Base-by-base conservation (phyloP, 78 protist genomes). In the Pelomyxa schiedti region DNA sequence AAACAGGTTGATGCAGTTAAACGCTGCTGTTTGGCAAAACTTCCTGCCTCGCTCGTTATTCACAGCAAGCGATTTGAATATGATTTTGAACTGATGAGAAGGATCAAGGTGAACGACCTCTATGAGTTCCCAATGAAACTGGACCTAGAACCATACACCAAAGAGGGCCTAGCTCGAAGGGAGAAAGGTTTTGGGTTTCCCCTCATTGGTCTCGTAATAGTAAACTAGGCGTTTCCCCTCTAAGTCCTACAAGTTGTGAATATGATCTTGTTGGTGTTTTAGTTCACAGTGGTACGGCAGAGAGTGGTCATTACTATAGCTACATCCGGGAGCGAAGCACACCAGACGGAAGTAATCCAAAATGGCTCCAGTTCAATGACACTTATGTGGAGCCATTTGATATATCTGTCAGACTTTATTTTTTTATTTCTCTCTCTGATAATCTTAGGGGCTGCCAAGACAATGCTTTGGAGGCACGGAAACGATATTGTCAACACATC, bases 281-380 rank as follows among this genome's bases (percentile, higher is more conserved):
- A 8, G 87, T 92, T 6, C 96, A 92, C 78, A 72, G 84, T 37
- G 96, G 96, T 29, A 91, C 94, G 1, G 82, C 94, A 1, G 96
- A 92, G 39, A 83, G 86, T 1, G 96, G 96, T 29, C 96, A 92
- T 42, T 92, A 92, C 82, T 88, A 86, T 42, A 71, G 92, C 30
- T 86, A 77, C 76, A 84, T 88, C 77, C 53, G 75, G n/a, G 95
- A 90, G 66, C 8, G 32, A 6, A 24, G 32, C 7, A 43, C 22
- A 66, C 80, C 79, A 42, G 7, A 7, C 8, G 7, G 7, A n/a
- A 22, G 22, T 16, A 29, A 42, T 47, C 16, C 16, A 16, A 16
- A 16, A 16, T 92, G 96, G 96, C 69, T 78, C 35, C 78, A 83
- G 37, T 92, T 90, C 72, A 92, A 92, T 69, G 96, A 92, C 75